Evolutionary conservation across 352 stramenopile genomes (phyloP), one percentile per base, ranked within the genome.

Genomic region (Elongisporangium anandrum): DNA sequence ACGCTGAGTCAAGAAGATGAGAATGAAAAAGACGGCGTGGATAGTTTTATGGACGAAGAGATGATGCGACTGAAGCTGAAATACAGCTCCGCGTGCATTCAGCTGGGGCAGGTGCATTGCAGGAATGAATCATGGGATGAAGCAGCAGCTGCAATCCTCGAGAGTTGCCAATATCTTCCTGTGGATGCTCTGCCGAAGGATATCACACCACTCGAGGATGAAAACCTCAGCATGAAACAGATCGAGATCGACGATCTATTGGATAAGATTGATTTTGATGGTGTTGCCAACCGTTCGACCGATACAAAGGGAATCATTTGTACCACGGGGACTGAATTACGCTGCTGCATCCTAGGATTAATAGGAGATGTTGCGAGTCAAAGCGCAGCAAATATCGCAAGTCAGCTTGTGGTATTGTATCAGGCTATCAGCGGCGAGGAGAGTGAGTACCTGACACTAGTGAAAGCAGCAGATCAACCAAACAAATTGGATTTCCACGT

Each of bases 31-130:
- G 74, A 68, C 16, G 72, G 72, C n/a, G 79, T 94, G 68, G 70
- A 72, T 10, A 72, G 52, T 7, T 95, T 93, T 55, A 88, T 95
- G 79, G 65, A 85, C 23, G 85, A 95, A 69, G 85, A 95, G 63
- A 63, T 89, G 22, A 65, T 61, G 16, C 78, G 85, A 6, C 66
- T 95, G 10, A 72, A 87, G 63, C 62, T 93, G 4, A 95, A 95
- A 61, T 88, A 77, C 56, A 84, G 77, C 24, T 91, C 85, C 8
- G 74, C 82, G 15, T 91, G 73, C 52, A 57, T 95, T 17, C 81
- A 90, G 41, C 63, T 92, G 20, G 68, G 69, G 1, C 70, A 71
- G 0, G 54, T 85, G 19, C 75, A 83, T 48, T 62, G 75, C 20
- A 61, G 64, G 10, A 69, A 67, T 50, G 45, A 63, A 8, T 64